A percentile compares a stretch with the other conserved stretches of the same genome.
phyloP scores from a whole-genome alignment of 352 stramenopile genomes.

The Phytophthora sansomeana region DNA sequence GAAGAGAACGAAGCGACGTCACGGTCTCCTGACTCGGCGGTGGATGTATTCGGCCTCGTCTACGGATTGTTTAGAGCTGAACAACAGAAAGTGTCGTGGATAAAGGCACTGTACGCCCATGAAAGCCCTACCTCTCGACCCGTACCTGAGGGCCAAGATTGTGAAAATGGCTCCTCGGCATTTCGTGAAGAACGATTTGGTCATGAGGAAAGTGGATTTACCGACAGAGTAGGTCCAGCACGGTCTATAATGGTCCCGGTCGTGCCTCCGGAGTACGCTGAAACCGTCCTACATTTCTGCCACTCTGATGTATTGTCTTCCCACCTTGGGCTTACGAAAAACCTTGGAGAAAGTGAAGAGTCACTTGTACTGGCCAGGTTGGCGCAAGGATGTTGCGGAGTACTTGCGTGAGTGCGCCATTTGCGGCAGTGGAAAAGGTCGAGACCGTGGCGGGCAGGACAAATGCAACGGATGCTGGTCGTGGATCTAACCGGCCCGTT shows the following conservation, averaged over 20 bases:
- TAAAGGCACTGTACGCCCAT: background rate
- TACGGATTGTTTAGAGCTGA: background rate
- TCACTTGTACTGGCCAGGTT: slow-evolving; percentile 8
- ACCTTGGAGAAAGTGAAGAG: too few relatives aligned
- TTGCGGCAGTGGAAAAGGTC: too few relatives aligned
- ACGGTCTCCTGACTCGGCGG: background rate
- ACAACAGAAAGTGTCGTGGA: background rate
- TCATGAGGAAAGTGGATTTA: background rate
- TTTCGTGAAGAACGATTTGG: background rate
- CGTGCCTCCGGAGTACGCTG: background rate
- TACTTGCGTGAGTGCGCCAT: too few relatives aligned
- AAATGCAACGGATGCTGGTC: slow-evolving; percentile 11
- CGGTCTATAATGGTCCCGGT: background rate
- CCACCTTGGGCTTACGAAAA: too few relatives aligned
- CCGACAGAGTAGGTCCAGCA: background rate
- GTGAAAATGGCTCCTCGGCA: background rate
- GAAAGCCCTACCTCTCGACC: background rate
- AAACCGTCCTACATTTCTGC: slow-evolving; percentile 11
- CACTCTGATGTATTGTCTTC: too few relatives aligned
- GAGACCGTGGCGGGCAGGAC: too few relatives aligned
- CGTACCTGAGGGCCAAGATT: background rate
- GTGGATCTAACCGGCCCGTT: too few relatives aligned
- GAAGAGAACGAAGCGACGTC: background rate
- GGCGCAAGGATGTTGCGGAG: too few relatives aligned
- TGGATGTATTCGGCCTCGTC: background rate